A percentile compares a stretch with the other conserved stretches of the same genome.
These are phyloP conservation scores for Aspergillus aculeatus DNA, from an alignment of 2,329 filamentous ascomycete species.

Conservation along the genomic window DNA sequence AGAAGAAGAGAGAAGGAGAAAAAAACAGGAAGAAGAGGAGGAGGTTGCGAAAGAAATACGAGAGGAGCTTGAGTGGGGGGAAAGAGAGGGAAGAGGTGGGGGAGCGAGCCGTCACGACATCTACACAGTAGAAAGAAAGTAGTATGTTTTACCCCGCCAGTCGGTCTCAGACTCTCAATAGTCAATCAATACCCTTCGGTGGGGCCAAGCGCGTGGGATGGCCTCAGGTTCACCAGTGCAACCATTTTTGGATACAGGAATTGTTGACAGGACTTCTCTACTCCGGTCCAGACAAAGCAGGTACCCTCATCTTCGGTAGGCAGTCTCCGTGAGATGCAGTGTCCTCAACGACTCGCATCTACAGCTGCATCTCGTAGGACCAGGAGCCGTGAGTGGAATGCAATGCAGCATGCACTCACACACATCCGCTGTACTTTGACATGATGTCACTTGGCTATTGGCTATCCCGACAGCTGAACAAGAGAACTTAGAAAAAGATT, in stretches of 20 bases:
- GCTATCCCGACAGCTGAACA: no score
- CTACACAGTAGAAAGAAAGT: no score
- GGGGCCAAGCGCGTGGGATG: not conserved
- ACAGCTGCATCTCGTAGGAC: no score
- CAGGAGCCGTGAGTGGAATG: not conserved
- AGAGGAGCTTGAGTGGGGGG: not conserved
- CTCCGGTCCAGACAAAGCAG: not conserved
- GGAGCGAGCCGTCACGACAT: not conserved
- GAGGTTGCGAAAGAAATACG: constrained; percentile 5
- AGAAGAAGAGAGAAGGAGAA: not conserved
- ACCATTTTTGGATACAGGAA: not conserved
- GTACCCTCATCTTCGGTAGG: not conserved
- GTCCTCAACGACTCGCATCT: no score
- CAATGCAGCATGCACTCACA: not conserved
- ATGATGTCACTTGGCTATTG: not conserved
- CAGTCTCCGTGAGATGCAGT: no score
- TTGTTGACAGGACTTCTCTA: not conserved
- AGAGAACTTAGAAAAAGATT: no score
- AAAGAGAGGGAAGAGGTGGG: not conserved
- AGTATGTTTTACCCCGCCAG: not conserved
- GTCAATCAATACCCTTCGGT: not conserved
- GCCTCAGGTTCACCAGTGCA: not conserved
- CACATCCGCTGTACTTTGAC: not conserved
- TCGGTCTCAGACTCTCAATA: not conserved
- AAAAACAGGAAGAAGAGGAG: not conserved